phyloP scores from a whole-genome alignment of 257 asterid genomes.

The Nicotiana benthamiana region DNA sequence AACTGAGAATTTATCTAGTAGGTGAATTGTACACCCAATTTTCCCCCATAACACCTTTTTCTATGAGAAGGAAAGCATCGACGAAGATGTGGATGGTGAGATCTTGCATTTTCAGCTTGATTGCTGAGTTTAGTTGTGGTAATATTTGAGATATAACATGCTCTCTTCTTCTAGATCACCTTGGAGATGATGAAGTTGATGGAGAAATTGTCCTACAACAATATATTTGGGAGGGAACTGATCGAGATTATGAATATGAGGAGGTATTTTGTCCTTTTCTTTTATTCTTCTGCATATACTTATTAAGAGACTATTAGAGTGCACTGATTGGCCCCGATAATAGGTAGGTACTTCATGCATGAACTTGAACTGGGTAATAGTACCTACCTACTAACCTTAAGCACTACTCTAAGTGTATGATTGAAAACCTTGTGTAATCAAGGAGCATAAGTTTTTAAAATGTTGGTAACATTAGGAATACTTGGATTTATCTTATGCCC shows the following conservation, averaged over 20 bases:
- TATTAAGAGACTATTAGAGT: background rate
- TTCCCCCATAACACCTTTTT: background rate
- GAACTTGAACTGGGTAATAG: background rate
- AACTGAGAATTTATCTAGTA: constrained; percentile 73
- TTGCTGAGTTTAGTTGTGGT: background rate
- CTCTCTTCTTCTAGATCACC: constrained; percentile 31
- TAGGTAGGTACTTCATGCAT: background rate
- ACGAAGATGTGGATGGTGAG: constrained; percentile 62
- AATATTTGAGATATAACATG: background rate
- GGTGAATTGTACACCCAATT: background rate
- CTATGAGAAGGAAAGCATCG: constrained; percentile 52
- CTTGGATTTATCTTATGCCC: background rate
- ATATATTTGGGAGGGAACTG: constrained; percentile 90
- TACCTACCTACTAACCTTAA: background rate
- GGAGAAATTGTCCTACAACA: constrained; percentile 67
- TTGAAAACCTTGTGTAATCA: background rate
- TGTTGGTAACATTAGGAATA: background rate
- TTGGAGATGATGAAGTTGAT: constrained; percentile 72
- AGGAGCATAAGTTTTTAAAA: background rate
- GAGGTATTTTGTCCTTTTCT: constrained; percentile 36
- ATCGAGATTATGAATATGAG: constrained; percentile 77
- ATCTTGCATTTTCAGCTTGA: constrained; percentile 6
- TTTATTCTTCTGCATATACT: background rate
- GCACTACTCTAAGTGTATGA: background rate
- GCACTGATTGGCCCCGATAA: background rate